Base-by-base conservation (phyloP, 1,284 basidiomycete species). In the Paramarasmius palmivorus region DNA sequence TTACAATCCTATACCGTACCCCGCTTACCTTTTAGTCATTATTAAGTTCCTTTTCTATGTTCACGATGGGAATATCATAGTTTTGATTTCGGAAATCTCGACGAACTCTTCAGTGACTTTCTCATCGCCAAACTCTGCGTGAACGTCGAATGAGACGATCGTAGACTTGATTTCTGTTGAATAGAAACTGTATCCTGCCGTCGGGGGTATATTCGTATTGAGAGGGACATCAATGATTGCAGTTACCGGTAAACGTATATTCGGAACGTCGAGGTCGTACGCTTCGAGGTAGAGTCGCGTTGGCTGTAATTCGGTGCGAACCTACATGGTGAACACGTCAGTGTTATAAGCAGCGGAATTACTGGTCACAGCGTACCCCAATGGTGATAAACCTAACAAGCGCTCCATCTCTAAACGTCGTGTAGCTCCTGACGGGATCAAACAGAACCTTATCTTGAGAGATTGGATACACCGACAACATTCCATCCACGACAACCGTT, bases 111-210 rank as follows among this genome's bases (percentile, higher is more conserved):
- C 12, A 5, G 22, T 9, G 4, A 40, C 12, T 10, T 14, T 40
- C 5, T 22, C 39, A 10, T 17, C 39, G 9, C n/a, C n/a, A 9
- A 40, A 17, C 12, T 32, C 29, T 6, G 29, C 29, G 12, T 32
- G 29, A 32, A 46, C 25, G 29, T 46, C 44, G 14, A 46, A 46
- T n/a, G 44, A 23, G 2, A 10, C 29, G 14, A 32, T n/a, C 12
- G 6, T n/a, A 7, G 10, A 12, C 5, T 8, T 7, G 4, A 17
- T 46, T 4, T 25, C 34, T 8, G 36, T 44, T 3, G 53, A 37
- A 19, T 49, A 49, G 15, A 54, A 54, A 2, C 40, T 54, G n/a
- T 49, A 54, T 15, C 47, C 53, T 6, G 40, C 48, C 19, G 40
- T 41, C 1, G 46, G n/a, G 1, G 46, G 37, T 29, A 49, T 41